phyloP scores from a whole-genome alignment of 768 basidiomycete species.

The Boletus pseudo-olivaceus region DNA sequence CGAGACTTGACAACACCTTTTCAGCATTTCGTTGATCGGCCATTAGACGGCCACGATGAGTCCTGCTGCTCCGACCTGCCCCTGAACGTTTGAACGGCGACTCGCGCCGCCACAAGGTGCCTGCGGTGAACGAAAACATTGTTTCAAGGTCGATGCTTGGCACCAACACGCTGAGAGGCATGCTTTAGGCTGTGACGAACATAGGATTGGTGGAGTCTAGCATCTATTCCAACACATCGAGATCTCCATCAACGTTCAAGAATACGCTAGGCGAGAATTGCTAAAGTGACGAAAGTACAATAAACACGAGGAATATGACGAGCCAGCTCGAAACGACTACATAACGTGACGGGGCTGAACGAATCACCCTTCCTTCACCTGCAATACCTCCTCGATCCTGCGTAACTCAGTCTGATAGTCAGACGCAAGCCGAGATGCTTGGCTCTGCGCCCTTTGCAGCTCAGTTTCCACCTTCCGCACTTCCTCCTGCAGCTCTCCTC shows the following conservation, averaged over 20 bases:
- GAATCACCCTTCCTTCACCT: constrained; percentile 29
- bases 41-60: constrained; percentile 24
- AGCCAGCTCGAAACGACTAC: constrained; percentile 25
- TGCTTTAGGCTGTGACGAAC: constrained; percentile 3
- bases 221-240: background rate
- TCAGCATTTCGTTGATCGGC: constrained; percentile 26
- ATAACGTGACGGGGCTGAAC: constrained; percentile 17
- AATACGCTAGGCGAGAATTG: constrained; percentile 1
- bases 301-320: constrained; percentile 13
- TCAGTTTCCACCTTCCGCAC: constrained; percentile 29
- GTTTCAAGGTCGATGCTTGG: background rate
- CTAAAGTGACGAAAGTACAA: constrained; percentile 7
- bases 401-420: constrained; percentile 34
- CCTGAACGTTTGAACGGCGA: constrained; percentile 6
- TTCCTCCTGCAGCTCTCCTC: constrained; percentile 44
- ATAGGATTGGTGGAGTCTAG: constrained; percentile 1
- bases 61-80: constrained; percentile 17
- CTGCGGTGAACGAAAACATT: background rate
- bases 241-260: constrained; percentile 14
- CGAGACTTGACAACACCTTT: constrained; percentile 12
- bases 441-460: constrained; percentile 27
- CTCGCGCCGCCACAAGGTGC: constrained; percentile 4
- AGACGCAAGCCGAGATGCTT: constrained; percentile 29
- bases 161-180: constrained; percentile 4
- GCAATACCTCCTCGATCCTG: constrained; percentile 32